A percentile compares a stretch with the other conserved stretches of the same genome.
Conservation (phyloP, 306 rosid genomes). For the Glycyrrhiza uralensis region DNA sequence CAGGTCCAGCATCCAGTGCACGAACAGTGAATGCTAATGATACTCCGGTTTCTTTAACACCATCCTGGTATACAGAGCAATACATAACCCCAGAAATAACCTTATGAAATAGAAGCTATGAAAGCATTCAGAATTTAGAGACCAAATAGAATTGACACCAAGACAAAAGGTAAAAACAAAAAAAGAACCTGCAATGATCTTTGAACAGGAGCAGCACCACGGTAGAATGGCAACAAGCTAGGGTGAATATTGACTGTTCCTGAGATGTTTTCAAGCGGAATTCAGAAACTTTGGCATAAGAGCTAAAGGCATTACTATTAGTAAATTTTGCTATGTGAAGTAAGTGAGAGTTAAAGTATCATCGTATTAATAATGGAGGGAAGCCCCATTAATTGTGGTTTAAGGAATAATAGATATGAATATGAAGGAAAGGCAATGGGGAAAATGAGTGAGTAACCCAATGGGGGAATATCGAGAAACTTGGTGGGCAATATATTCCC, state of each 20-base stretch:
- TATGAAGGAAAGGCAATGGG: neutral
- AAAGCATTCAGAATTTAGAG: neutral
- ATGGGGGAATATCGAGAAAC: conserved; percentile 36
- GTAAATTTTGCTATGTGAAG: neutral
- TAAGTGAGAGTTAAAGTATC: neutral
- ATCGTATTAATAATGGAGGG: neutral
- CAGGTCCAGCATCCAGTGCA: conserved; percentile 87
- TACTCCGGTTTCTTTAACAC: conserved; percentile 81
- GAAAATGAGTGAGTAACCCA: conserved; percentile 42
- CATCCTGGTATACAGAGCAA: conserved; percentile 53
- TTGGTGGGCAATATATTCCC: conserved; percentile 48
- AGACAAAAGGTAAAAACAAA: neutral
- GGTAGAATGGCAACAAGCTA: conserved; percentile 75
- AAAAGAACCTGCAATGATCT: conserved; percentile 77
- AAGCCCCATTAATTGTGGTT: neutral
- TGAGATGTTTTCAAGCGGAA: conserved; percentile 31
- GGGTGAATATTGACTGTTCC: conserved; percentile 96
- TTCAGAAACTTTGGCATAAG: neutral
- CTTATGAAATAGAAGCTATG: neutral
- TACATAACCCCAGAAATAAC: neutral
- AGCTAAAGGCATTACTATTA: neutral
- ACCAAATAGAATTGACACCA: neutral
- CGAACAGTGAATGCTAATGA: conserved; percentile 92
- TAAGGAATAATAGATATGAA: neutral
- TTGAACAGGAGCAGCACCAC: conserved; percentile 98